Percentiles rank a stretch among this genome's conserved stretches.
Conservation (phyloP, 2,329 filamentous ascomycete species). For the Colletotrichum godetiae region DNA sequence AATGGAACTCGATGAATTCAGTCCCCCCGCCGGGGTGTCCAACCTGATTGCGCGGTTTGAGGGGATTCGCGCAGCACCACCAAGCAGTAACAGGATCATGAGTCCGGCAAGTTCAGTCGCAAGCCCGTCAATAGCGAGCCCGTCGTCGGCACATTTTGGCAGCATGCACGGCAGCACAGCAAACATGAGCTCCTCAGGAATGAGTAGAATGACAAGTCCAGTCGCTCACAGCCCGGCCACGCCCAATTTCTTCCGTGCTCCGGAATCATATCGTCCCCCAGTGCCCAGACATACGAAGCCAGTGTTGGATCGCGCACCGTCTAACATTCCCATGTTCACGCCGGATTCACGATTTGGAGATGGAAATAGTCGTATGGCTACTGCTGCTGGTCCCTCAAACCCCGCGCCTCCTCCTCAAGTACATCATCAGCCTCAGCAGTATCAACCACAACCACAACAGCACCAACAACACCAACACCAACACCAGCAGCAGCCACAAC, state of each 20-base stretch:
- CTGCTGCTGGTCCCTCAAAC: conserved; percentile 5
- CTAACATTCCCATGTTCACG: conserved; percentile 35
- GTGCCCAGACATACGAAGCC: conserved; percentile 53
- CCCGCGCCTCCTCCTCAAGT: conserved; percentile 10
- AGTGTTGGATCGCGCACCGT: conserved; percentile 40
- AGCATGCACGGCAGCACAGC: conserved; percentile 42
- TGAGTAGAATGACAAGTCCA: conserved; percentile 45
- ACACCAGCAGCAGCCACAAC: neutral
- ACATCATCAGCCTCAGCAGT: conserved; percentile 10
- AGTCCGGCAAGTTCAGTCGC: conserved; percentile 41
- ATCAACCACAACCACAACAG: neutral
- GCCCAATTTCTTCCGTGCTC: conserved; percentile 29
- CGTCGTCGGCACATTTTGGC: conserved; percentile 45
- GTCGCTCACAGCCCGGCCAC: conserved; percentile 42
- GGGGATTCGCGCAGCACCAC: conserved; percentile 47
- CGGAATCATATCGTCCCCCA: conserved; percentile 42
- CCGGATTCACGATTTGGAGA: conserved; percentile 33
- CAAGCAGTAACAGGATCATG: conserved; percentile 41
- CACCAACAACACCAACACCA: conserved; percentile 4
- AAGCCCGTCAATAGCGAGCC: conserved; percentile 37
- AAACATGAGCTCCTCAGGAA: conserved; percentile 35
- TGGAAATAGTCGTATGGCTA: conserved; percentile 8
- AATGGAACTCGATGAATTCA: conserved; percentile 36
- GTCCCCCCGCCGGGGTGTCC: conserved; percentile 44
- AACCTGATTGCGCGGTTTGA: conserved; percentile 55